These are phyloP conservation scores for Paecilomyces sp. DNA, from an alignment of 2,329 filamentous ascomycete species.

Conservation along the genomic window DNA sequence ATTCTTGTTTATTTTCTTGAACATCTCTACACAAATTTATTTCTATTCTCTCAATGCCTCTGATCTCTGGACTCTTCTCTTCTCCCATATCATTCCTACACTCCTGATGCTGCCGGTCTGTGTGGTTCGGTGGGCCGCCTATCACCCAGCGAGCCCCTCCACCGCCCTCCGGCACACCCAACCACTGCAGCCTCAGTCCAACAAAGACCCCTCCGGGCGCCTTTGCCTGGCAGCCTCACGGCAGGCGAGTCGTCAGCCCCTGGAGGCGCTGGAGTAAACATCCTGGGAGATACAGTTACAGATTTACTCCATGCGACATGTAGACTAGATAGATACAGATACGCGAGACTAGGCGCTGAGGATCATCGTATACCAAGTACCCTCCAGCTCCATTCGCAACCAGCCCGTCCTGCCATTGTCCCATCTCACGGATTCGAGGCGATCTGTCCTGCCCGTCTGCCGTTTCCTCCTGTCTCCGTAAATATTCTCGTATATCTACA, in stretches of 20 bases:
- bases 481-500: too few relatives aligned
- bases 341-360: too few relatives aligned
- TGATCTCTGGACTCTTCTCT: neutral
- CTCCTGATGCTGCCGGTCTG: constrained; percentile 10
- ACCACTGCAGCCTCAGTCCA: neutral
- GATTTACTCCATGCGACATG: too few relatives aligned
- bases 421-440: too few relatives aligned
- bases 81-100: neutral
- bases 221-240: neutral
- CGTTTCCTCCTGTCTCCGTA: too few relatives aligned
- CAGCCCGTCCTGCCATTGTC: too few relatives aligned
- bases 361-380: too few relatives aligned
- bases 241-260: neutral
- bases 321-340: too few relatives aligned
- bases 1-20: too few relatives aligned
- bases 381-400: too few relatives aligned
- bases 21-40: neutral
- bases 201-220: neutral
- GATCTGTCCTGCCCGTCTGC: too few relatives aligned
- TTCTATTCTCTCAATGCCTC: neutral
- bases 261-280: neutral
- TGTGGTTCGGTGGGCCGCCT: constrained; percentile 34
- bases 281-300: too few relatives aligned
- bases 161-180: constrained; percentile 19
- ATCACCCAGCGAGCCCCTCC: constrained; percentile 26